phyloP scores from a whole-genome alignment of 2,329 filamentous ascomycete species.

The Gaeumannomyces tritici region DNA sequence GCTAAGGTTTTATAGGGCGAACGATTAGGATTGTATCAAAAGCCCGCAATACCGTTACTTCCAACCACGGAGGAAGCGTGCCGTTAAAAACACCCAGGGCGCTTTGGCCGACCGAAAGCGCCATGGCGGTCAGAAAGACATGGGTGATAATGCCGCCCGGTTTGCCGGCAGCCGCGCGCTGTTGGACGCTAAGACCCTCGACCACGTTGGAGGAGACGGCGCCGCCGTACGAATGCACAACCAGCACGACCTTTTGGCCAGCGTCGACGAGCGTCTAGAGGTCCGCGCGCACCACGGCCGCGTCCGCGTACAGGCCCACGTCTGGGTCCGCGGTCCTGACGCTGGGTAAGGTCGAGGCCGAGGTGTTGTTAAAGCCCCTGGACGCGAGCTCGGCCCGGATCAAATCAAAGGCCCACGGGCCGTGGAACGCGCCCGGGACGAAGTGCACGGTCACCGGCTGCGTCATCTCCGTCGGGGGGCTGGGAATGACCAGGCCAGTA shows the following conservation, averaged over 20 bases:
- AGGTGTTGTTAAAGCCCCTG: slow-evolving; percentile 20
- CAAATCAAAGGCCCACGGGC: slow-evolving; percentile 18
- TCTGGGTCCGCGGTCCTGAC: slow-evolving; percentile 19
- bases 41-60: too few relatives aligned
- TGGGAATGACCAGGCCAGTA: too few relatives aligned
- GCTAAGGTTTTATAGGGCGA: too few relatives aligned
- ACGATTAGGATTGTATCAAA: too few relatives aligned
- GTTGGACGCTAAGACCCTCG: neutral
- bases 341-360: slow-evolving; percentile 19
- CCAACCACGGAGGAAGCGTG: too few relatives aligned
- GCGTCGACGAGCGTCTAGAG: neutral
- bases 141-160: neutral
- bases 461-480: too few relatives aligned
- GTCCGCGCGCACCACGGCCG: slow-evolving; percentile 2
- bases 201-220: neutral
- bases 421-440: slow-evolving; percentile 25
- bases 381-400: slow-evolving; percentile 18
- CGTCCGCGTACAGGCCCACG: slow-evolving; percentile 10
- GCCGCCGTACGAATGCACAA: slow-evolving; percentile 8
- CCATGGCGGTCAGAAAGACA: neutral
- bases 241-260: slow-evolving; percentile 6
- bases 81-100: too few relatives aligned
- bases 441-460: too few relatives aligned
- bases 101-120: neutral
- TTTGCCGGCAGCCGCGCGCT: neutral